Evolutionary conservation across 495 filamentous ascomycete species (phyloP), one percentile per base, ranked within the genome.

Genomic region (Opeltia flavorubescens): DNA sequence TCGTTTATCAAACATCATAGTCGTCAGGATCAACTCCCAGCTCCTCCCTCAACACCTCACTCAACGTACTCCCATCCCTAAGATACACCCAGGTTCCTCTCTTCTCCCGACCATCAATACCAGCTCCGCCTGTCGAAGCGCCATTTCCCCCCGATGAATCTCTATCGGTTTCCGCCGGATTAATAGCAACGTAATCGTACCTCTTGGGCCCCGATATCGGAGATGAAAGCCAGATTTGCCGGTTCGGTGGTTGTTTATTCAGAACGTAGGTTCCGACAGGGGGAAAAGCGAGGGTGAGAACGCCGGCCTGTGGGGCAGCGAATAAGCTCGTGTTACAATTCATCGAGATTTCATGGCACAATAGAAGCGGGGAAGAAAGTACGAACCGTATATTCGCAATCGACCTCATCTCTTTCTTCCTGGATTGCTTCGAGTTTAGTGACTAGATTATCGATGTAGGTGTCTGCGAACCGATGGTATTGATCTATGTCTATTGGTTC

Each of bases 161-260:
- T 40, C 81, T 68, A 66, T 86, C 79, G 38, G 71, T 69, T 49
- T 88, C 84, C 27, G 38, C 29, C 6, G 13, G 29, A 31, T 13
- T 13, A 11, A 21, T 41, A 25, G 25, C 12, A 21, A 93, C 81
- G 71, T 83, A 96, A 57, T 95, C 86, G 64, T 80, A 96, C 41
- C 86, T 76, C 63, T 94, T 95, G 1, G 93, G 93, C 0, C 91
- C 91, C n/a, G 83, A 83, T 38, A 83, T 70, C 4, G 91, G 91
- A 17, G 87, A 94, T 28, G 84, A 87, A 23, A 98, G 77, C 91
- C 93, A 98, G 57, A 98, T 89, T 62, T 98, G 91, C 67, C 82
- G 86, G 70, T 94, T 96, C 17, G 88, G 86, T 0, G 91, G 91
- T 62, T 96, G 91, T 66, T 98, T 98, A 74, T 96, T 96, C 59